Percentiles rank a stretch among this genome's conserved stretches.
These are phyloP conservation scores for Pythium rishiriense DNA, from an alignment of 352 stramenopile species.

Conservation along the genomic window DNA sequence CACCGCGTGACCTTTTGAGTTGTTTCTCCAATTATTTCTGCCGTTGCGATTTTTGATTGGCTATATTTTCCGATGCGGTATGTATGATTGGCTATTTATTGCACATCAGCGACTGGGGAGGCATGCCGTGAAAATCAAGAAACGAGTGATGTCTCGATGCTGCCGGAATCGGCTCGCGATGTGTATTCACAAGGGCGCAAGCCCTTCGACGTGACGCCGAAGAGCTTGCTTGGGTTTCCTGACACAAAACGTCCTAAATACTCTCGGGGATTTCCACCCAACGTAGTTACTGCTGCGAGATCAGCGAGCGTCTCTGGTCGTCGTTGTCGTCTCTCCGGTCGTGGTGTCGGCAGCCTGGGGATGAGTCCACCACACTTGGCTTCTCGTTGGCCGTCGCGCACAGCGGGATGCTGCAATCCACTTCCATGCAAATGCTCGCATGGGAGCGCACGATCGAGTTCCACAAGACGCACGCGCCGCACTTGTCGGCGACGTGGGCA, in stretches of 20 bases:
- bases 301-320: conserved; percentile 21
- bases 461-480: conserved; percentile 29
- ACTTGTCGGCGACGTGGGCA: conserved; percentile 22
- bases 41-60: no score
- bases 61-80: background rate
- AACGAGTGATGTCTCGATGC: no score
- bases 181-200: background rate
- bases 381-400: conserved; percentile 19
- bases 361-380: background rate
- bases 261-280: background rate
- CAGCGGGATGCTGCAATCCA: conserved; percentile 23
- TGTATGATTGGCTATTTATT: conserved; percentile 1
- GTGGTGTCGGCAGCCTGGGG: conserved; percentile 12
- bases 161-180: no score
- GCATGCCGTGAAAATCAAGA: background rate
- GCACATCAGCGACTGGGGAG: no score
- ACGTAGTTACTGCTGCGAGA: conserved; percentile 23
- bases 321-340: conserved; percentile 30
- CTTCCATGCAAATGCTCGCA: conserved; percentile 31
- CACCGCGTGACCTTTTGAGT: background rate
- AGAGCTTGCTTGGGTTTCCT: background rate
- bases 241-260: conserved; percentile 16
- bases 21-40: no score
- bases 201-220: background rate
- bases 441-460: conserved; percentile 28